Conservation (phyloP, 129 eudicot genomes). For the Lonicera japonica region DNA sequence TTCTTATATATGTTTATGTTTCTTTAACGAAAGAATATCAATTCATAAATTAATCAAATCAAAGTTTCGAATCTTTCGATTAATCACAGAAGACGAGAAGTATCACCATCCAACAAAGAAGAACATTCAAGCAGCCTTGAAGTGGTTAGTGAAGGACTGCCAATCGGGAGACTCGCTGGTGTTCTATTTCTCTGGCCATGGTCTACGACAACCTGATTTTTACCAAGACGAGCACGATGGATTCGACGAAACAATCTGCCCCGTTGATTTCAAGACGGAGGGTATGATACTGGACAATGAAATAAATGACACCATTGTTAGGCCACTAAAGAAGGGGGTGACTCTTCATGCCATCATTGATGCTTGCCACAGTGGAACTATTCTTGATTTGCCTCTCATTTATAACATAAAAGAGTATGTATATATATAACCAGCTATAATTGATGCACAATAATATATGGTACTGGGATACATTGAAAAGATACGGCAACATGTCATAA, state of each 20-base stretch:
- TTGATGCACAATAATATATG: too few species aligned
- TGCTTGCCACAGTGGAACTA: constrained; percentile 80
- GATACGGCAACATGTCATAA: too few species aligned
- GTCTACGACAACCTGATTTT: constrained; percentile 51
- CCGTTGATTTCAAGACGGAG: constrained; percentile 51
- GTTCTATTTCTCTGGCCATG: constrained; percentile 81
- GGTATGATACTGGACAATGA: constrained; percentile 67
- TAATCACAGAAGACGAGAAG: constrained; percentile 41
- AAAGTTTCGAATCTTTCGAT: neutral
- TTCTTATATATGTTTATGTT: neutral
- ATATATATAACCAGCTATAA: too few species aligned
- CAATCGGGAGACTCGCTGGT: constrained; percentile 66
- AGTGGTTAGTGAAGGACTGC: constrained; percentile 58
- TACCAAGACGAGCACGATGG: constrained; percentile 63
- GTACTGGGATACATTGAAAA: too few species aligned
- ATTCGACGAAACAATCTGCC: constrained; percentile 67
- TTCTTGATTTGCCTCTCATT: constrained; percentile 53
- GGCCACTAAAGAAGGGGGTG: constrained; percentile 54
- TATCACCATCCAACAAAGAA: constrained; percentile 51
- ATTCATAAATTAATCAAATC: too few species aligned
- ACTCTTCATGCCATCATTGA: constrained; percentile 76
- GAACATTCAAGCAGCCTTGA: constrained; percentile 59
- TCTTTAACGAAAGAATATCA: too few species aligned
- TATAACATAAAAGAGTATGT: constrained; percentile 40
- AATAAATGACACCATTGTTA: constrained; percentile 54